Evolutionary conservation across 2,329 filamentous ascomycete genomes (phyloP).

Genomic region (Colletotrichum spinosum): DNA sequence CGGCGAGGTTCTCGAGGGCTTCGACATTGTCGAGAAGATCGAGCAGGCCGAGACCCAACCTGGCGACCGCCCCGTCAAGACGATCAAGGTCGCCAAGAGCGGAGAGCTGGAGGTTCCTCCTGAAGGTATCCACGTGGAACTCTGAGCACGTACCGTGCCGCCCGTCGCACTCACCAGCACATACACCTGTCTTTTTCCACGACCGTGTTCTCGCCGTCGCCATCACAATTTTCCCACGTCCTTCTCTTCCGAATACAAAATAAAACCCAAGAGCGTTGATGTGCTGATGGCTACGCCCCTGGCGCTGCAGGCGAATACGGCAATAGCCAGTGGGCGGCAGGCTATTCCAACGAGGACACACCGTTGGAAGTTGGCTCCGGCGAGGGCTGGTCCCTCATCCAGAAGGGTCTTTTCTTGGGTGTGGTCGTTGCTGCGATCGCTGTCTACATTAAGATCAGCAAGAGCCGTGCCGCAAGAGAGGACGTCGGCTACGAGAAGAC

Average conservation of each 20-base stretch:
- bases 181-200: slow-evolving; percentile 12
- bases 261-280: slow-evolving; percentile 45
- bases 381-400: slow-evolving; percentile 56
- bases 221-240: slow-evolving; percentile 7
- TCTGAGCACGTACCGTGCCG: slow-evolving; percentile 66
- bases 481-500: slow-evolving; percentile 57
- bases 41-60: slow-evolving; percentile 75
- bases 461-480: slow-evolving; percentile 43
- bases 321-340: slow-evolving; percentile 50
- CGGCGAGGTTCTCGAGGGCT: slow-evolving; percentile 88
- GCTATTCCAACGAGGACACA: slow-evolving; percentile 48
- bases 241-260: slow-evolving; percentile 13
- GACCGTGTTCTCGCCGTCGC: no score
- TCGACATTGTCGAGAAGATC: slow-evolving; percentile 83
- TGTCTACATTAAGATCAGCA: slow-evolving; percentile 56
- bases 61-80: slow-evolving; percentile 76
- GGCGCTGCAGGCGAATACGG: slow-evolving; percentile 49
- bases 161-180: slow-evolving; percentile 23
- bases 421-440: slow-evolving; percentile 60
- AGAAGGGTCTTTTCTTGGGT: slow-evolving; percentile 63
- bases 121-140: slow-evolving; percentile 94
- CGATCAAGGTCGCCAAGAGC: slow-evolving; percentile 84
- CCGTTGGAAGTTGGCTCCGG: slow-evolving; percentile 42
- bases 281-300: slow-evolving; percentile 46
- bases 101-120: slow-evolving; percentile 84